Evolutionary conservation across 257 asterid genomes (phyloP), one percentile per base, ranked within the genome.

Genomic region (Solanum gandarillasii): DNA sequence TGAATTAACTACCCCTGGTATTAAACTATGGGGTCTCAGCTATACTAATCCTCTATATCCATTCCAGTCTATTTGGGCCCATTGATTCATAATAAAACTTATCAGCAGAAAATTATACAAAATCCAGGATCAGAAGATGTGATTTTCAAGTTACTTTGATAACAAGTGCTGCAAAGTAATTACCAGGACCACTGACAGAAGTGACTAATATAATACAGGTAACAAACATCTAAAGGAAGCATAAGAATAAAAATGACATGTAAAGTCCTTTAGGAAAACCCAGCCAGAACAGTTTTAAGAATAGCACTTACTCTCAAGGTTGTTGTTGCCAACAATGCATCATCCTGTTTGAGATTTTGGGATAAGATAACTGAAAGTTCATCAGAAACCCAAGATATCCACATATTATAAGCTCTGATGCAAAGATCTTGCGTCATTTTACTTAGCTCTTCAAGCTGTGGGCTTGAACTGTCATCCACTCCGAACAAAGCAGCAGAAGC

Each of bases 321-420:
- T 35, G 93, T 91, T 90, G 95, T 88, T 88, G 98, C 88, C 70
- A 98, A 94, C 92, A 96, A 90, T 91, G 98, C 93, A 90, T 94
- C 98, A 89, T 97, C 99, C 88, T 88, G 94, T 83, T 91, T 90
- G 67, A 97, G 95, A 91, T 92, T 94, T 89, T 89, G 90, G 36
- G 95, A 91, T 67, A 96, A 91, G 83, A 92, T 88, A 70, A 84
- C 89, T 60, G 98, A 92, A 75, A 97, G 97, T 91, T 97, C 99
- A 93, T 91, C 93, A 81, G 96, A 92, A 87, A 97, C 94, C 95
- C 98, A 96, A 35, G 93, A 93, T 91, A 95, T 96, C 99, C 99
- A 96, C 89, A 97, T 91, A 89, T 92, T 91, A 91, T 97, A 95
- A 83, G 99, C 98, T 91, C 95, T 94, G 86, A 93, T 76, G 87